These are phyloP conservation scores for Westerdykella sp. DNA, from an alignment of 2,329 filamentous ascomycete species.

Conservation along the genomic window DNA sequence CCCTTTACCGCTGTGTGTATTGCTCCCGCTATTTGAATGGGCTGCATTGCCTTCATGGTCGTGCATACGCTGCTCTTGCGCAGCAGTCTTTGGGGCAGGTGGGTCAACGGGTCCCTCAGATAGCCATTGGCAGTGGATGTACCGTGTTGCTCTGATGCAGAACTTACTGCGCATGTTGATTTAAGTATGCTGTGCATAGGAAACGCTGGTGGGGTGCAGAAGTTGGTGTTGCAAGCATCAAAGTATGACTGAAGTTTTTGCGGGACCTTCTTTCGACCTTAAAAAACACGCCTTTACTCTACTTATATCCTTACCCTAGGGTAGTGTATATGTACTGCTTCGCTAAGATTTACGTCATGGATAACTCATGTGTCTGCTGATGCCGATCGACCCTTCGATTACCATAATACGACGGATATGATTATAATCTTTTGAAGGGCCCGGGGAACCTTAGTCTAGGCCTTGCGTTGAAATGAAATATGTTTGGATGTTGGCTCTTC, in stretches of 20 bases:
- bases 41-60: conserved; percentile 1
- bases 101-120: too few species aligned
- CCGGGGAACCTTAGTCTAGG: too few species aligned
- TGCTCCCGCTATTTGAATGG: conserved; percentile 1
- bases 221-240: background rate
- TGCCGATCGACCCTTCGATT: too few species aligned
- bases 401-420: too few species aligned
- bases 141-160: background rate
- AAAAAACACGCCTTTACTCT: background rate
- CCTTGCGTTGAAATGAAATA: too few species aligned
- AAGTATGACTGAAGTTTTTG: background rate
- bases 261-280: too few species aligned
- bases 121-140: background rate
- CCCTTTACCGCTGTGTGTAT: background rate
- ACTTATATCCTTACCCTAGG: too few species aligned
- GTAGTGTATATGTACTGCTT: background rate
- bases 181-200: background rate
- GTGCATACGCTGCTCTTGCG: background rate
- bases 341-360: background rate
- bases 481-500: too few species aligned
- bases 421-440: too few species aligned
- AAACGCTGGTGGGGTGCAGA: too few species aligned
- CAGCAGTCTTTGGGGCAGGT: background rate
- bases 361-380: background rate
- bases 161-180: background rate